phyloP scores from a whole-genome alignment of 345 rosid species.

The Populus deltoides region DNA sequence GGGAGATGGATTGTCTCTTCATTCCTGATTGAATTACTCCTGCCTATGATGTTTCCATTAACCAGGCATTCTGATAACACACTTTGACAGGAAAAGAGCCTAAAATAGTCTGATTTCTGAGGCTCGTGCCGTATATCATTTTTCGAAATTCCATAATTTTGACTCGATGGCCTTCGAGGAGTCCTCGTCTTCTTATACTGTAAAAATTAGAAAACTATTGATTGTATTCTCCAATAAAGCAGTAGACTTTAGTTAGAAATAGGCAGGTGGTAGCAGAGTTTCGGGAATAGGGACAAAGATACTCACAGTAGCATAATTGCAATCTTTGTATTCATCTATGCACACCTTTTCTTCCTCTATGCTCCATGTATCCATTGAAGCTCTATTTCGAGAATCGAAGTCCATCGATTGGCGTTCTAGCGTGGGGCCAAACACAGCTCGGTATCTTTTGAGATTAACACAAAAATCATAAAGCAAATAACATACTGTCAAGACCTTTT shows the following conservation, averaged over 20 bases:
- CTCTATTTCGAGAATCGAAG: conserved; percentile 16
- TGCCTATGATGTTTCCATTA: conserved; percentile 16
- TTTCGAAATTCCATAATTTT: conserved; percentile 12
- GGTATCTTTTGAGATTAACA: conserved; percentile 30
- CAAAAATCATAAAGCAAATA: conserved; percentile 6
- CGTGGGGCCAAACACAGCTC: conserved; percentile 42
- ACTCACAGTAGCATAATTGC: conserved; percentile 41
- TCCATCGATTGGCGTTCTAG: conserved; percentile 30
- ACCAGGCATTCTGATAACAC: conserved; percentile 35
- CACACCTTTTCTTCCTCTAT: conserved; percentile 25
- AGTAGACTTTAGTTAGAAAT: neutral
- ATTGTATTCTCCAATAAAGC: conserved; percentile 7
- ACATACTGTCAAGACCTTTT: neutral
- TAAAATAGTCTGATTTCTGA: conserved; percentile 24
- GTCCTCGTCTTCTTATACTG: conserved; percentile 32
- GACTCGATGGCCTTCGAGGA: conserved; percentile 24
- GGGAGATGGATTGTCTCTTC: conserved; percentile 11
- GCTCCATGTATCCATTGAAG: conserved; percentile 22
- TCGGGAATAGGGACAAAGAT: conserved; percentile 7
- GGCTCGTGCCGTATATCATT: conserved; percentile 26
- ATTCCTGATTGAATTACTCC: conserved; percentile 16
- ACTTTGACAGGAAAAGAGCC: conserved; percentile 42
- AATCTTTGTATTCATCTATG: conserved; percentile 27
- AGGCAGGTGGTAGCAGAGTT: neutral
- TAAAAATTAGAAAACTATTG: conserved; percentile 8